Evolutionary conservation across 805 yeast genomes (phyloP).

Genomic region (Starmerella potacharoeniae): DNA sequence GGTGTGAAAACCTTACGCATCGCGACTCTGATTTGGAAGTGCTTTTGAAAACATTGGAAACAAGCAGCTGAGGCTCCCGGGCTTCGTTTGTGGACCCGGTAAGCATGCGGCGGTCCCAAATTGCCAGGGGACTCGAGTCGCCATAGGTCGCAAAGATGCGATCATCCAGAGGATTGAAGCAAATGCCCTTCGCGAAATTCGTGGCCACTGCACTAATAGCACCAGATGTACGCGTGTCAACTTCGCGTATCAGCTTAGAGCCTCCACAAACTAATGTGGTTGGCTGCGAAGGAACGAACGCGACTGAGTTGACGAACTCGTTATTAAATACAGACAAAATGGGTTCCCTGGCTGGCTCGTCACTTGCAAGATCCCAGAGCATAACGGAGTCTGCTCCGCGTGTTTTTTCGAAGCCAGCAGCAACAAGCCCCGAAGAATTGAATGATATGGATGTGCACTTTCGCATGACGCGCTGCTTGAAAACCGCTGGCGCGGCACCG

Average conservation of each 20-base stretch:
- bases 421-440: conserved; percentile 52
- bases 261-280: conserved; percentile 59
- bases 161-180: conserved; percentile 56
- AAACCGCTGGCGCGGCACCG: conserved; percentile 30
- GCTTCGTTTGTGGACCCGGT: conserved; percentile 2
- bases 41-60: conserved; percentile 23
- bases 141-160: conserved; percentile 61
- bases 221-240: conserved; percentile 46
- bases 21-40: conserved; percentile 14
- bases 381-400: conserved; percentile 66
- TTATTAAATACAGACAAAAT: conserved; percentile 45
- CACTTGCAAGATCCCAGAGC: conserved; percentile 55
- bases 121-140: conserved; percentile 73
- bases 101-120: conserved; percentile 37
- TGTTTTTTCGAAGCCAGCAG: conserved; percentile 68
- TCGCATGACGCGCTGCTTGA: conserved; percentile 43
- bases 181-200: conserved; percentile 55
- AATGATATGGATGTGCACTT: conserved; percentile 69
- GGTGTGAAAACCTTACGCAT: conserved; percentile 36
- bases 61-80: conserved; percentile 20
- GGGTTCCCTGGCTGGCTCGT: conserved; percentile 16
- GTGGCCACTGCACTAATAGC: conserved; percentile 44
- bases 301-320: conserved; percentile 60
- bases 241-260: conserved; percentile 63
- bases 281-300: conserved; percentile 49